These are phyloP conservation scores for Mycena kentingensis DNA, from an alignment of 768 basidiomycete genomes.

Conservation along the genomic window DNA sequence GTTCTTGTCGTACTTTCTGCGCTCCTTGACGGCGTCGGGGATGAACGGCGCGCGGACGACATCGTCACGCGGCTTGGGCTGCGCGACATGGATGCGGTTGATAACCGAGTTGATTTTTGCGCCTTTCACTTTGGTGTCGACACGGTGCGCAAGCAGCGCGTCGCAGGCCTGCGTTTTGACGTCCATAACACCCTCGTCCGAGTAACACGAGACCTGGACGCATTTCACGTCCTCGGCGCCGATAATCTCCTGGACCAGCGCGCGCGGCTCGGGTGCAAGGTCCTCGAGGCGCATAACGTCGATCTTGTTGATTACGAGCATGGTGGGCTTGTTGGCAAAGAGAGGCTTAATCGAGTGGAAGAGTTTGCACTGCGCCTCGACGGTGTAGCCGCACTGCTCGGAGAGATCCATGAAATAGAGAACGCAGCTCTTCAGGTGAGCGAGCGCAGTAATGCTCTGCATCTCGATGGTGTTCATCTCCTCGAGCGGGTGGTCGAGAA, in stretches of 20 bases:
- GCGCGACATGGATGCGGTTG: slow-evolving; percentile 95
- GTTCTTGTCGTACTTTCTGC: slow-evolving; percentile 81
- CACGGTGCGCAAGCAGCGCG: slow-evolving; percentile 90
- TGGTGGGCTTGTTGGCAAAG: slow-evolving; percentile 87
- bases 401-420: slow-evolving; percentile 99
- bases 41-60: slow-evolving; percentile 85
- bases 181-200: slow-evolving; percentile 97
- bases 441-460: slow-evolving; percentile 98
- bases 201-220: slow-evolving; percentile 90
- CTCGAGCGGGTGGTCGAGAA: slow-evolving; percentile 96
- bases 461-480: slow-evolving; percentile 99
- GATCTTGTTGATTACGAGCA: slow-evolving; percentile 98
- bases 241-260: slow-evolving; percentile 87
- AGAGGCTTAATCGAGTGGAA: slow-evolving; percentile 99
- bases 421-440: slow-evolving; percentile 91
- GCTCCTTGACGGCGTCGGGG: slow-evolving; percentile 77
- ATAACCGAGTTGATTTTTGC: slow-evolving; percentile 89
- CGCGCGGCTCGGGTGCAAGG: slow-evolving; percentile 70
- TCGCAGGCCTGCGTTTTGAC: slow-evolving; percentile 96
- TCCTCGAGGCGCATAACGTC: slow-evolving; percentile 90
- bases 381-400: slow-evolving; percentile 96
- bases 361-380: slow-evolving; percentile 97
- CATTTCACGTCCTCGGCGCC: slow-evolving; percentile 67
- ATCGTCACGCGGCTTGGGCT: slow-evolving; percentile 90
- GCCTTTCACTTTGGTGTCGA: slow-evolving; percentile 92